Conservation (phyloP, 2,329 filamentous ascomycete genomes). For the Diplodia scrobiculata region DNA sequence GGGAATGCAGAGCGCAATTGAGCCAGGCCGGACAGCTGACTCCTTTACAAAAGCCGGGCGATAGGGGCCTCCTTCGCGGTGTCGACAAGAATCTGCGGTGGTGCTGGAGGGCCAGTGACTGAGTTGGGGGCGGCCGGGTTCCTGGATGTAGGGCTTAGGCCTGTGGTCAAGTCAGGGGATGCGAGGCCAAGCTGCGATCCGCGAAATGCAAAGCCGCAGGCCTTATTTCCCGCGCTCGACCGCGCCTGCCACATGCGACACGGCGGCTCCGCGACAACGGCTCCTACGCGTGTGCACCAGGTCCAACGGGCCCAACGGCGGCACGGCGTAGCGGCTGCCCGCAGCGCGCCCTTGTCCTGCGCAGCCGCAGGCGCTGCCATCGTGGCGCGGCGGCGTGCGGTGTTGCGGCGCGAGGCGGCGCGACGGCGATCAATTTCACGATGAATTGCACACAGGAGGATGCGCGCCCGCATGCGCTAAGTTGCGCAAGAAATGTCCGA, state of each 20-base stretch:
- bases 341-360: background rate
- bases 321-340: background rate
- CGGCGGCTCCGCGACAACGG: slow-evolving; percentile 9
- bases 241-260: slow-evolving; percentile 17
- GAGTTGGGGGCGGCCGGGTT: slow-evolving; percentile 15
- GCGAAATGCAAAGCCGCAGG: slow-evolving; percentile 26
- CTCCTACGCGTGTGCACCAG: background rate
- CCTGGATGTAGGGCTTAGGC: slow-evolving; percentile 30
- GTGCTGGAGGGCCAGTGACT: slow-evolving; percentile 23
- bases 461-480: slow-evolving; percentile 24
- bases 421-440: slow-evolving; percentile 27
- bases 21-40: background rate
- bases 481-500: slow-evolving; percentile 9
- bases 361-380: background rate
- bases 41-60: slow-evolving; percentile 12
- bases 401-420: slow-evolving; percentile 11
- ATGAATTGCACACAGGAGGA: slow-evolving; percentile 26
- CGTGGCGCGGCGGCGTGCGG: background rate
- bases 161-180: slow-evolving; percentile 27
- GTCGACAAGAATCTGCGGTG: background rate
- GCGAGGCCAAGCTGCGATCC: slow-evolving; percentile 25
- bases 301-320: slow-evolving; percentile 6
- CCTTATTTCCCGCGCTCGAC: slow-evolving; percentile 25
- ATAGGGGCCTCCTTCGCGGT: slow-evolving; percentile 28
- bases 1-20: slow-evolving; percentile 13